Conservation (phyloP, 345 rosid species). For the Dipteronia dyeriana region DNA sequence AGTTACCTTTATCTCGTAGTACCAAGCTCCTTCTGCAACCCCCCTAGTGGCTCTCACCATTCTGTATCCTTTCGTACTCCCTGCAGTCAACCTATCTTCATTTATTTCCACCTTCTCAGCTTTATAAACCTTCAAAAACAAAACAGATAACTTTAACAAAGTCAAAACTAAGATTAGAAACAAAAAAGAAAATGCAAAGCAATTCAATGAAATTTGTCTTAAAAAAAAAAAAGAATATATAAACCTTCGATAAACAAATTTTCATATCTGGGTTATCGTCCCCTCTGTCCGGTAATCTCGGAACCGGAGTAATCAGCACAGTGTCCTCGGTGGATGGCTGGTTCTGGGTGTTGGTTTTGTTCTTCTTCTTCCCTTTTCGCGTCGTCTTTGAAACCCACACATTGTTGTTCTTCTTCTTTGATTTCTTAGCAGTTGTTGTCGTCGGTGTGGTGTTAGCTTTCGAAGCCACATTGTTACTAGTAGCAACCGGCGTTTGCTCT, state of each 20-base stretch:
- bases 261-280: constrained; percentile 73
- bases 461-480: background rate
- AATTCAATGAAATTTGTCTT: background rate
- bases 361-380: constrained; percentile 91
- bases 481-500: constrained; percentile 15
- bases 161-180: background rate
- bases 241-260: constrained; percentile 77
- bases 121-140: constrained; percentile 61
- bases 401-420: constrained; percentile 85
- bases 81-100: constrained; percentile 84
- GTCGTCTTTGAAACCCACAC: constrained; percentile 90
- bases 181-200: background rate
- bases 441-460: constrained; percentile 3
- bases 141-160: background rate
- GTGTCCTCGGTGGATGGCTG: constrained; percentile 60
- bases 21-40: constrained; percentile 96
- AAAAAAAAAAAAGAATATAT: constrained; percentile 1
- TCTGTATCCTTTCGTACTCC: constrained; percentile 88
- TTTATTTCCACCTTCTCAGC: constrained; percentile 94
- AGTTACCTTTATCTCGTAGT: constrained; percentile 65
- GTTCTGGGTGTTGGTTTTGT: constrained; percentile 58
- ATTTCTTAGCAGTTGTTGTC: constrained; percentile 46
- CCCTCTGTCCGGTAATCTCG: constrained; percentile 72
- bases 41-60: constrained; percentile 98
- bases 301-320: constrained; percentile 73